Evolutionary conservation across 73 alveolate species (phyloP), one percentile per base, ranked within the genome.

Genomic region (Stentor coeruleus): DNA sequence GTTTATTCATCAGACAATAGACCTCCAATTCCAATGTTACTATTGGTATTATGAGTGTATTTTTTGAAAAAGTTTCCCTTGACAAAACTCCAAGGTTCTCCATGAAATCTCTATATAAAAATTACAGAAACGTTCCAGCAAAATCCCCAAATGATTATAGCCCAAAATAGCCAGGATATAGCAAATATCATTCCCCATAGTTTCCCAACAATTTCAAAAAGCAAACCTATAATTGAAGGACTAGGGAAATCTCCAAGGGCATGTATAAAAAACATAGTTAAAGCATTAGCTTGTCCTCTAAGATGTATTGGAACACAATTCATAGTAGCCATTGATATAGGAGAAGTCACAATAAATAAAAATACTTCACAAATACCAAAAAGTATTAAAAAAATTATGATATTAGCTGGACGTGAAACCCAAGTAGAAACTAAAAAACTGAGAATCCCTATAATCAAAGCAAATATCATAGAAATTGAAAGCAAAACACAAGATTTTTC

Each of bases 281-380:
- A 20, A 0, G 79, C 79, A 66, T 66, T 66, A 0, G 79, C 79
- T 33, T 66, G 79, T 20, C 79, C 79, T 66, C 79, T 66, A 26
- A 66, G 39, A 20, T 66, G 26, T 20, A 15, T 26, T 0, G 36
- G 36, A 26, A 66, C 79, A 33, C 79, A 66, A 2, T 31, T 66
- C 79, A 66, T 66, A 20, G 33, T 20, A 20, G 37, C 79, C 42
- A 66, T 66, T 26, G 40, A 37, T 33, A 66, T 40, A 26, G 79
- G 79, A 1, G 49, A 37, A 26, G 36, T 66, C 14, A 37, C 39
- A 20, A 37, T 66, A 66, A 66, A 66, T 33, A 66, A 66, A 31
- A 66, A 66, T 1, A 66, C n/a, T 40, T 66, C 79, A 2, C 79
- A 14, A 1, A 20, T 31, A 1, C 49, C 79, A 11, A 66, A 66